A percentile compares a stretch with the other conserved stretches of the same genome.
These are phyloP conservation scores for Sclerotinia minor DNA, from an alignment of 2,329 filamentous ascomycete species.

Conservation along the genomic window DNA sequence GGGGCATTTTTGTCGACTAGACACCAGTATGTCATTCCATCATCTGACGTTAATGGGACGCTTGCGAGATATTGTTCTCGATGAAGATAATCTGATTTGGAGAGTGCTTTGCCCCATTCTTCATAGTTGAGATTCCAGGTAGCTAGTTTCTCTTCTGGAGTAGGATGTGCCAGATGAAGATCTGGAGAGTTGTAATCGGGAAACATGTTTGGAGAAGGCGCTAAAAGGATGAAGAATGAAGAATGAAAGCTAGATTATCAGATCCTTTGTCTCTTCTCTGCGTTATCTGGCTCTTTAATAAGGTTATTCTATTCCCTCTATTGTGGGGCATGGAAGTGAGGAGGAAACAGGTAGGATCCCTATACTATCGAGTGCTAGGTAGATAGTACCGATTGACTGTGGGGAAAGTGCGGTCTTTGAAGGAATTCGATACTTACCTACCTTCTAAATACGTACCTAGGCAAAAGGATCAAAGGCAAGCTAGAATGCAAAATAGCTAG, in stretches of 20 bases:
- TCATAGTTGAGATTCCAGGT: constrained; percentile 58
- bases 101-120: constrained; percentile 61
- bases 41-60: constrained; percentile 57
- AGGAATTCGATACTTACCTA: constrained; percentile 9
- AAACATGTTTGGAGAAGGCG: constrained; percentile 26
- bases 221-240: not conserved
- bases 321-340: constrained; percentile 15
- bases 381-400: not conserved
- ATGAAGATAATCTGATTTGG: constrained; percentile 55
- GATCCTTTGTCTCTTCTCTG: constrained; percentile 12
- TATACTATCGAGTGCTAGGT: not conserved
- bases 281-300: constrained; percentile 18
- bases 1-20: constrained; percentile 51
- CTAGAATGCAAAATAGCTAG: not conserved
- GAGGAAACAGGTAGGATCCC: not conserved
- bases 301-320: not conserved
- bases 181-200: constrained; percentile 38
- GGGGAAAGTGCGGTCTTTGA: constrained; percentile 8
- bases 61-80: constrained; percentile 60
- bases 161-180: constrained; percentile 57
- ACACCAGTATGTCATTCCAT: constrained; percentile 62
- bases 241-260: constrained; percentile 17
- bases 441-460: not conserved
- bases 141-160: constrained; percentile 52
- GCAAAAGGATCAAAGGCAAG: not conserved